Conservation (phyloP, 2,329 filamentous ascomycete genomes). For the Thielaviopsis ethacetica region DNA sequence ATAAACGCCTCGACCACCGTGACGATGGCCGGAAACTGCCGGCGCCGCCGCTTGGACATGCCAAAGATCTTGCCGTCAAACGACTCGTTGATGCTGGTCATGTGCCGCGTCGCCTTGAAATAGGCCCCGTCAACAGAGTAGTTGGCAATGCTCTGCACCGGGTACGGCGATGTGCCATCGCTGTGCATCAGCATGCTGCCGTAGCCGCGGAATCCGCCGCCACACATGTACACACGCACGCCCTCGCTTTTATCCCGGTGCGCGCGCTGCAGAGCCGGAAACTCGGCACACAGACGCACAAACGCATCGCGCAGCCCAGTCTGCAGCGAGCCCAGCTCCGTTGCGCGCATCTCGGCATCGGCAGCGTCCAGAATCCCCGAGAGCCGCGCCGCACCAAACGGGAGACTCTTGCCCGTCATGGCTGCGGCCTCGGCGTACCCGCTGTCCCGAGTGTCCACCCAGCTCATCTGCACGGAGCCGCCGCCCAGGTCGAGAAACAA, state of each 20-base stretch:
- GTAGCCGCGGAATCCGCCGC: constrained; percentile 81
- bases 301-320: constrained; percentile 45
- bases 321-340: constrained; percentile 38
- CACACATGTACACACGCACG: constrained; percentile 67
- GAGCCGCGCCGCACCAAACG: constrained; percentile 44
- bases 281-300: constrained; percentile 29
- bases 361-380: constrained; percentile 30
- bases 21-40: constrained; percentile 71
- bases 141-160: constrained; percentile 66
- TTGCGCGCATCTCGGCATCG: constrained; percentile 24
- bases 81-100: constrained; percentile 34
- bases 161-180: constrained; percentile 59
- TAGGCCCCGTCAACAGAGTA: constrained; percentile 47
- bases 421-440: constrained; percentile 38
- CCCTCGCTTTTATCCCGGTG: constrained; percentile 18
- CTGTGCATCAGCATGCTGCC: constrained; percentile 76
- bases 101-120: constrained; percentile 39
- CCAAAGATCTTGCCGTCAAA: constrained; percentile 49
- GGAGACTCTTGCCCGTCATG: constrained; percentile 37
- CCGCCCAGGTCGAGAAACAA: constrained; percentile 80
- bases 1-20: constrained; percentile 64
- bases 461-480: constrained; percentile 49
- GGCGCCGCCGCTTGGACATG: constrained; percentile 61
- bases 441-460: constrained; percentile 33
- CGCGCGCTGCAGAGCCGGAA: constrained; percentile 29